These are phyloP conservation scores for Fusarium subglutinans DNA, from an alignment of 2,329 filamentous ascomycete genomes.

Conservation along the genomic window DNA sequence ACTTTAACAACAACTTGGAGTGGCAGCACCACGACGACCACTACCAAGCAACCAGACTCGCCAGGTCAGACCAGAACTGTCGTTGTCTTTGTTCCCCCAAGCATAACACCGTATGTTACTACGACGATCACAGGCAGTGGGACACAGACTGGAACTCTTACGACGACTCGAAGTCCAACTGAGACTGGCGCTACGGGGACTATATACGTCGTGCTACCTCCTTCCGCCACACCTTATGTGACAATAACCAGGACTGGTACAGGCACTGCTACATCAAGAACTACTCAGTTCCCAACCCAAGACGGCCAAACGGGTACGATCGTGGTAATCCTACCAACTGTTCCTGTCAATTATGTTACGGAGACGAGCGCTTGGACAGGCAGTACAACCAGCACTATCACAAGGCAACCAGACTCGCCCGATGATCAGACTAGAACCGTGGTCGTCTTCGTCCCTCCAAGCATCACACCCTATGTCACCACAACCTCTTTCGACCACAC, in stretches of 20 bases:
- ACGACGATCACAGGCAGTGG: too few relatives aligned
- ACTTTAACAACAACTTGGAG: not conserved
- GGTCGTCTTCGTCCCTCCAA: too few relatives aligned
- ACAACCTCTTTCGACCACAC: not conserved
- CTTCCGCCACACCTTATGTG: not conserved
- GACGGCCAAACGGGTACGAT: not conserved
- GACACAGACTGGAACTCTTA: too few relatives aligned
- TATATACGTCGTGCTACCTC: not conserved
- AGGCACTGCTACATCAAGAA: too few relatives aligned
- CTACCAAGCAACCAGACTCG: not conserved
- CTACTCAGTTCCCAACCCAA: not conserved
- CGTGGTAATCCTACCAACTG: not conserved
- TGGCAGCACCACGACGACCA: rapidly evolving
- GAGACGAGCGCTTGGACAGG: too few relatives aligned
- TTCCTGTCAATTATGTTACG: not conserved
- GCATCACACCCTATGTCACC: not conserved
- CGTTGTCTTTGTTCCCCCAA: too few relatives aligned
- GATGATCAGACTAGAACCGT: too few relatives aligned
- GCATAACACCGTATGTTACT: too few relatives aligned
- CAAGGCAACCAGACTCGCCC: too few relatives aligned
- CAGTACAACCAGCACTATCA: too few relatives aligned
- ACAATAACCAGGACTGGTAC: not conserved
- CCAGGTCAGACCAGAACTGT: not conserved
- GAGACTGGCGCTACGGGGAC: too few relatives aligned
- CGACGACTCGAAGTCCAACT: too few relatives aligned